Percentiles rank a stretch among this genome's conserved stretches.
Evolutionary conservation across 1,284 basidiomycete species (phyloP).

Genomic region (Volvariella surrecta): DNA sequence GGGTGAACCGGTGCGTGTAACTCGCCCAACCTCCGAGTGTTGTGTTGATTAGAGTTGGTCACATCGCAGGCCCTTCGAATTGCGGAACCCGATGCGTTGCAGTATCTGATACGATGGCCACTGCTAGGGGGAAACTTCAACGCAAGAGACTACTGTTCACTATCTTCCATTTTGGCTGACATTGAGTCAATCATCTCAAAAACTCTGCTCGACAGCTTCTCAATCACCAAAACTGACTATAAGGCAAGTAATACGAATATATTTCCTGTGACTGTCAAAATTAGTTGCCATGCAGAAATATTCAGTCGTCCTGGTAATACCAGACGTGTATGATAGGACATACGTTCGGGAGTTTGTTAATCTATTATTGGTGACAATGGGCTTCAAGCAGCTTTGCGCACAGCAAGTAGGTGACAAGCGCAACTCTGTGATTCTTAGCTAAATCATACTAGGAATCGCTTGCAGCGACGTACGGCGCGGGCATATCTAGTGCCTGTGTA

Average conservation of each 20-base stretch:
- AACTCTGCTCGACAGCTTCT: conserved; percentile 54
- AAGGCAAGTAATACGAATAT: conserved; percentile 37
- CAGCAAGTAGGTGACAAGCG: conserved; percentile 60
- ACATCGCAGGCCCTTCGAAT: conserved; percentile 58
- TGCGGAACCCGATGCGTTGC: conserved; percentile 55
- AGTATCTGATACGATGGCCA: conserved; percentile 73
- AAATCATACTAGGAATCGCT: conserved; percentile 64
- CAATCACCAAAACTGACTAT: conserved; percentile 48
- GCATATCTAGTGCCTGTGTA: conserved; percentile 90
- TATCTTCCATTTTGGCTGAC: conserved; percentile 69
- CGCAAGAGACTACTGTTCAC: conserved; percentile 63
- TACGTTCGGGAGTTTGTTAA: conserved; percentile 80
- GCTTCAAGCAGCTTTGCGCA: conserved; percentile 85
- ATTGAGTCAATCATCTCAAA: conserved; percentile 63
- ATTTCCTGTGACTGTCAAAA: neutral
- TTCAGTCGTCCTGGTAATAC: conserved; percentile 85
- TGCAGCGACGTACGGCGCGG: conserved; percentile 92
- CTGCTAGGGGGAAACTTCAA: conserved; percentile 75
- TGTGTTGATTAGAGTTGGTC: conserved; percentile 10
- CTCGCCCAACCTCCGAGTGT: conserved; percentile 5
- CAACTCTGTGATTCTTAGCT: neutral
- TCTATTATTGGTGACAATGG: conserved; percentile 74
- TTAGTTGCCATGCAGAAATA: conserved; percentile 47
- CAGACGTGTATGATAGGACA: conserved; percentile 82
- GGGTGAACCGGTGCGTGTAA: conserved; percentile 57